Base-by-base conservation (phyloP, 495 filamentous ascomycete genomes). In the Thozetella sp. region DNA sequence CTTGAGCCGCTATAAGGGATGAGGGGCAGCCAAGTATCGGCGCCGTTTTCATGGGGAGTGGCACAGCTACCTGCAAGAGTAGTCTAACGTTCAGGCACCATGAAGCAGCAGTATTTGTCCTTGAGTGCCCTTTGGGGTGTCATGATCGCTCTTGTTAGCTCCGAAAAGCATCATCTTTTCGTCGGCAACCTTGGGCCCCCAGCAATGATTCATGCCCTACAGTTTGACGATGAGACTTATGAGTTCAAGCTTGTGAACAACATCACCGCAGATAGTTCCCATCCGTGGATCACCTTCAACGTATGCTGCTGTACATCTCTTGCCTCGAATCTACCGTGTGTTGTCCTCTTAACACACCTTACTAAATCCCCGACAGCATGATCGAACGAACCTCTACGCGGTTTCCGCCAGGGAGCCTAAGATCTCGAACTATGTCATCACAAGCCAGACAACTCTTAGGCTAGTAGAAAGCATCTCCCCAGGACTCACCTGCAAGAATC, bases 391-490 rank as follows among this genome's bases (percentile, higher is more conserved):
- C 53, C 51, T 77, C 2, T 76, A 75, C 55, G 72, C 63, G 10
- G 66, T 65, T 53, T 73, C 61, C 13, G 60, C 56, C 2, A 63
- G 59, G 13, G 51, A 43, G 11, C 61, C 70, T 1, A 61, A 62
- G 1, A 71, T 74, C 25, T 59, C 72, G 24, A 70, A 65, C 54
- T 76, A 72, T 62, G 84, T 88, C 51, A 72, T 86, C 19, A 75
- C 81, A 13, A 79, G 82, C 55, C 79, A 80, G 13, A 78, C 75
- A 3, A 76, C 79, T 2, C 85, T 84, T 61, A 85, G 87, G 57
- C 77, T 88, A 48, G 85, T 90, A 56, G 83, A 83, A 0, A 88
- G 85, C 67, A 74, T 93, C 60, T 77, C 86, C 15, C 90, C 86
- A 20, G 85, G 84, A 6, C 83, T 81, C 27, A 86, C 86, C 17